Evolutionary conservation across 78 protist genomes (phyloP).

Genomic region (Dictyostelium capitatum): DNA sequence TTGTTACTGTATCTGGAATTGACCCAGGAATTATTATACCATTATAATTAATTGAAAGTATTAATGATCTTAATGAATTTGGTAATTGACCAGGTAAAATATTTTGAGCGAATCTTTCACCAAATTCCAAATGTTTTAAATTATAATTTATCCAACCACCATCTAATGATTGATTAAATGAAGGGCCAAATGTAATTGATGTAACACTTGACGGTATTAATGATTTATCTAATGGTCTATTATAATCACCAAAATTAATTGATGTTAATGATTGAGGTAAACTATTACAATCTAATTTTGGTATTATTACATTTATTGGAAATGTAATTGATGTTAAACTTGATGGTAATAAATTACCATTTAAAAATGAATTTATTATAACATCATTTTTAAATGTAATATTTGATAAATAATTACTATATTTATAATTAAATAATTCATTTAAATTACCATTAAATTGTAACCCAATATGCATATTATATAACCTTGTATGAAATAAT

Average conservation of each 20-base stretch:
- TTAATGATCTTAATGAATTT: not conserved
- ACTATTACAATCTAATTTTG: not conserved
- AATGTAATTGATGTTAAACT: not conserved
- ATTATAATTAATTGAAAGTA: not conserved
- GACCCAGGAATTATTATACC: not conserved
- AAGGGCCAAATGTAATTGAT: not conserved
- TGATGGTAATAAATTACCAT: not conserved
- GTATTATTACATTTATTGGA: not conserved
- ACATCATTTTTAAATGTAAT: no score
- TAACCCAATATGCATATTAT: no score
- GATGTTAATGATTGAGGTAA: not conserved
- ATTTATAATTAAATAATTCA: no score
- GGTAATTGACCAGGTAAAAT: not conserved
- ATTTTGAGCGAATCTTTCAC: not conserved
- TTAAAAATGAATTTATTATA: no score
- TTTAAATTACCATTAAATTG: no score
- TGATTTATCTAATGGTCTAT: not conserved
- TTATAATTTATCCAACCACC: not conserved
- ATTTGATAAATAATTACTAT: no score
- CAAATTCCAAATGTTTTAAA: slow-evolving; percentile 12
- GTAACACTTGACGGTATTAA: no score
- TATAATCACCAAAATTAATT: not conserved
- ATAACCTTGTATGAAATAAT: no score
- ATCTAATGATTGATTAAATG: not conserved
- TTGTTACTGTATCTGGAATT: not conserved